These are phyloP conservation scores for Collybiopsis luxurians DNA, from an alignment of 768 basidiomycete genomes.

Conservation along the genomic window DNA sequence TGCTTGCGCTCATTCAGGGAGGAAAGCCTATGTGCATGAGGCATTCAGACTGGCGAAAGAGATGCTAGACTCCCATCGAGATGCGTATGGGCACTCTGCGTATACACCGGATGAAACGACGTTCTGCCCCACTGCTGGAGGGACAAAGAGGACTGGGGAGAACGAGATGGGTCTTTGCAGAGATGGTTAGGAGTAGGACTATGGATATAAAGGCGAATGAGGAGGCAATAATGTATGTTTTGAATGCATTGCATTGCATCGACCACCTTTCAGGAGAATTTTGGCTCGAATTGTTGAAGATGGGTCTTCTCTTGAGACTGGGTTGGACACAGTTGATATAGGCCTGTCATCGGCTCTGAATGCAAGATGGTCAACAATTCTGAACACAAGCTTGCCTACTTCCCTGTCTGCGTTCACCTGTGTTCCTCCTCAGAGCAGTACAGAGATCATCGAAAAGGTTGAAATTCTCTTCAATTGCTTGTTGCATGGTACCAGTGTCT, in stretches of 20 bases:
- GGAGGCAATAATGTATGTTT: conserved; percentile 76
- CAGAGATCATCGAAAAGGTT: conserved; percentile 71
- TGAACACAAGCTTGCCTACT: neutral
- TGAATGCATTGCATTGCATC: conserved; percentile 82
- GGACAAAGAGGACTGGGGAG: conserved; percentile 85
- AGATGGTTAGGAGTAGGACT: conserved; percentile 52
- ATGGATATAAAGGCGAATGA: conserved; percentile 47
- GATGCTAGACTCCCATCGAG: conserved; percentile 80
- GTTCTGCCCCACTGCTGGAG: conserved; percentile 87
- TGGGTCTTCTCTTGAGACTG: neutral
- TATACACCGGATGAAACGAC: conserved; percentile 64
- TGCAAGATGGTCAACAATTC: too few relatives aligned
- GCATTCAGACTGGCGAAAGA: conserved; percentile 81
- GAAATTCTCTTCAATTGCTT: conserved; percentile 63
- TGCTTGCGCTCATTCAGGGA: conserved; percentile 70
- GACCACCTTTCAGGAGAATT: conserved; percentile 60
- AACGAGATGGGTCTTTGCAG: conserved; percentile 88
- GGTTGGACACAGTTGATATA: too few relatives aligned
- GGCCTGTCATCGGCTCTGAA: too few relatives aligned
- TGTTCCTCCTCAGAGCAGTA: conserved; percentile 66
- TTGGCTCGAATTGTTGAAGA: conserved; percentile 41
- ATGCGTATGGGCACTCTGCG: conserved; percentile 54
- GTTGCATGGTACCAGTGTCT: conserved; percentile 36
- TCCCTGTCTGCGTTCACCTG: conserved; percentile 38
- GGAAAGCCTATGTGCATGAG: conserved; percentile 67